Evolutionary conservation across 352 stramenopile genomes (phyloP).

Genomic region (Globisporangium alternatum): DNA sequence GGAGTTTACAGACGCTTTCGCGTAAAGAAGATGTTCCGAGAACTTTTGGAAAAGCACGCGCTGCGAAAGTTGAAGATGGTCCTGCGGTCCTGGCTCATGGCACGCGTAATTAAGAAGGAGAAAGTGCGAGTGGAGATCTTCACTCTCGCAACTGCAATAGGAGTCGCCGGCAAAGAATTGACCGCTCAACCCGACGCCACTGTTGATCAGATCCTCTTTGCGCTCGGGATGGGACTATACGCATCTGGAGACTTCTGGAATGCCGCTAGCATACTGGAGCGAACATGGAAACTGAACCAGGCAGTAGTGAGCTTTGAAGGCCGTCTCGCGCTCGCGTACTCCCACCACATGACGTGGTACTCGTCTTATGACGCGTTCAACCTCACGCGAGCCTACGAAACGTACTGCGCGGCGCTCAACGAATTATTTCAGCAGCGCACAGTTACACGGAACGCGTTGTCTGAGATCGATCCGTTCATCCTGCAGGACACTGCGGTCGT

Average conservation of each 20-base stretch:
- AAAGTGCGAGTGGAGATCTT: constrained; percentile 28
- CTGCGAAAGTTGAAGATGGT: constrained; percentile 28
- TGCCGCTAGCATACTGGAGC: constrained; percentile 47
- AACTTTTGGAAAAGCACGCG: constrained; percentile 32
- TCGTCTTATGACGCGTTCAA: constrained; percentile 50
- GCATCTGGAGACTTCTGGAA: constrained; percentile 53
- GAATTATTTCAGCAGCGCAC: background rate
- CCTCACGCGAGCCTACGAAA: constrained; percentile 40
- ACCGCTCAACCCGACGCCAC: constrained; percentile 16
- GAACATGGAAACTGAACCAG: constrained; percentile 15
- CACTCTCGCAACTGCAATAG: constrained; percentile 15
- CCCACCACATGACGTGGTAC: constrained; percentile 72
- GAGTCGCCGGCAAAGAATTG: constrained; percentile 1
- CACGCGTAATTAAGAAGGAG: constrained; percentile 43
- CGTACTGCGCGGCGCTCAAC: constrained; percentile 36
- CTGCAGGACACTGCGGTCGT: constrained; percentile 64
- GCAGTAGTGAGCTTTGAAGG: constrained; percentile 5
- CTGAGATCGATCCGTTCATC: constrained; percentile 33
- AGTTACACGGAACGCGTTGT: background rate
- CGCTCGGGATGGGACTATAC: constrained; percentile 43
- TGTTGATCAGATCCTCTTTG: constrained; percentile 32
- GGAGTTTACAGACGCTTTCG: constrained; percentile 29
- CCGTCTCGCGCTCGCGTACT: constrained; percentile 42
- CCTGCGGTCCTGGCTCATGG: constrained; percentile 47
- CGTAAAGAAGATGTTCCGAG: constrained; percentile 26